Base-by-base conservation (phyloP, 2,329 filamentous ascomycete species). In the Phialophora expanda region DNA sequence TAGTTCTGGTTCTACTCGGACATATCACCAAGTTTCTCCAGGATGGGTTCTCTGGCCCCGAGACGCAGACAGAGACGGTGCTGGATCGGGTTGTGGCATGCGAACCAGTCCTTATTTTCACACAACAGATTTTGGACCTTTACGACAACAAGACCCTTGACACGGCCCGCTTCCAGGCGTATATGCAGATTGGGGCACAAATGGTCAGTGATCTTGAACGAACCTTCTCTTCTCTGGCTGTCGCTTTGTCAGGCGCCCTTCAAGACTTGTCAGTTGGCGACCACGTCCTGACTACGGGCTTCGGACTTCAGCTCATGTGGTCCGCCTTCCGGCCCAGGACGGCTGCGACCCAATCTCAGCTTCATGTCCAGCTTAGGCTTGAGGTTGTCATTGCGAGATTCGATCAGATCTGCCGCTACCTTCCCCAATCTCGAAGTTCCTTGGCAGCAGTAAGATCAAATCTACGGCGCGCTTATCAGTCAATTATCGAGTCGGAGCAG, bases 231-330 rank as follows among this genome's bases (percentile, higher is more conserved):
- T 53, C 41, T 8, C n/a, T 68, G 26, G 56, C 59, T 9, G 26
- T 41, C n/a, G n/a, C 30, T 8, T 61, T 65, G 26, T 48, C 38
- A 17, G 24, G 14, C n/a, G 46, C 28, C 24, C 46, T 68, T 12
- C 22, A 63, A 22, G 30, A 24, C 38, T 71, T 73, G 63, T 73
- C 71, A 7, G 72, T 71, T 11, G 67, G 70, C 0, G 12, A 89
- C 87, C 70, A 95, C 96, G 90, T 90, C 48, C 73, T 78, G 34
- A 76, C 76, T 55, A 77, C 77, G 9, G 71, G 71, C n/a, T 61
- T 65, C 38, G 66, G 69, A 17, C 63, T 72, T 6, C 70, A 72
- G 38, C 54, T 53, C 9, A 70, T 73, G 69, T 73, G 72, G 72
- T 61, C 61, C 32, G 41, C 22, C 11, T 73, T 72, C 62, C 70